Conservation (phyloP, 2,329 filamentous ascomycete species). For the Ceratocystis destructans region DNA sequence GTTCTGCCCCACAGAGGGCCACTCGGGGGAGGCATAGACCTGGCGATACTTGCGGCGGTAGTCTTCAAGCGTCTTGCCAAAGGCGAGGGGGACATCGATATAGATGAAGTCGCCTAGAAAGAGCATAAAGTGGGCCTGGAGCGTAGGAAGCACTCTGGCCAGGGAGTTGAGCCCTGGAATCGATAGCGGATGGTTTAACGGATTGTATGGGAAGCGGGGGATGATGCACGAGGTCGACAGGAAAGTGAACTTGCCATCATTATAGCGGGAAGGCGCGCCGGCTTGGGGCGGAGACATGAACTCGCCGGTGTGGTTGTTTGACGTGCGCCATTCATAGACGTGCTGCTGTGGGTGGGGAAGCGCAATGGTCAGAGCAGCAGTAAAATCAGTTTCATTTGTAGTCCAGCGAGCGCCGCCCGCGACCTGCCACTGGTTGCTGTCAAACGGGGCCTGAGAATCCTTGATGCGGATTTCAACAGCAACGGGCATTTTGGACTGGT, state of each 20-base stretch:
- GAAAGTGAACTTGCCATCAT: slow-evolving; percentile 69
- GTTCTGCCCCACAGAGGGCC: slow-evolving; percentile 58
- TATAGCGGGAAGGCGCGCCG: slow-evolving; percentile 46
- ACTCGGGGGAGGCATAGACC: slow-evolving; percentile 91
- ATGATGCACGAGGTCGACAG: slow-evolving; percentile 81
- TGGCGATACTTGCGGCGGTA: slow-evolving; percentile 89
- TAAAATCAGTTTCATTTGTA: slow-evolving; percentile 69
- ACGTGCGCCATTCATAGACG: slow-evolving; percentile 69
- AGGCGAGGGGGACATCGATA: slow-evolving; percentile 70
- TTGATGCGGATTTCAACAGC: slow-evolving; percentile 51
- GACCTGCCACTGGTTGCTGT: slow-evolving; percentile 50
- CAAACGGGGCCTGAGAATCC: slow-evolving; percentile 37
- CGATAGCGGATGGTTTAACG: slow-evolving; percentile 65
- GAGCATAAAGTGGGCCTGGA: slow-evolving; percentile 68
- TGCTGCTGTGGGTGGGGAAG: slow-evolving; percentile 53
- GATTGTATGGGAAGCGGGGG: slow-evolving; percentile 76
- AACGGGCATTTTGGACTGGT: slow-evolving; percentile 61
- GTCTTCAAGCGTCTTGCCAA: slow-evolving; percentile 56
- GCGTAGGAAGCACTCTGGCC: slow-evolving; percentile 53
- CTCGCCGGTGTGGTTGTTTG: slow-evolving; percentile 71
- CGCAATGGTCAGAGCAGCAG: slow-evolving; percentile 52
- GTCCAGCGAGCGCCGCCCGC: slow-evolving; percentile 53
- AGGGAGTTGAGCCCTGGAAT: slow-evolving; percentile 71
- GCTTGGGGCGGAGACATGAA: slow-evolving; percentile 64
- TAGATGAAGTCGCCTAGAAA: slow-evolving; percentile 84